Percentiles rank a stretch among this genome's conserved stretches.
phyloP scores from a whole-genome alignment of 345 rosid species.

The Melaleuca alternifolia region DNA sequence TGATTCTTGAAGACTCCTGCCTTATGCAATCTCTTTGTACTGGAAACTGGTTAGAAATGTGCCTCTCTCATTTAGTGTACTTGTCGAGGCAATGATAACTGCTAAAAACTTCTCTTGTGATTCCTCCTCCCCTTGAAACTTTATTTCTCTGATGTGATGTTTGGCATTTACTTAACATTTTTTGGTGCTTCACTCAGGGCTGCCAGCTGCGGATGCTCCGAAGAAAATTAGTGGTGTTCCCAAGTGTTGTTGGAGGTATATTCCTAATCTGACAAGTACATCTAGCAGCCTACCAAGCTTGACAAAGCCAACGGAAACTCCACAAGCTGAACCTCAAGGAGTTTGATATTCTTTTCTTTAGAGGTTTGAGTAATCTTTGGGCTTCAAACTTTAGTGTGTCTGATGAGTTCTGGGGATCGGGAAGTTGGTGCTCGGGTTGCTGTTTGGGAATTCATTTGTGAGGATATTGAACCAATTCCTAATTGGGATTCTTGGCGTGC shows the following conservation, averaged over 20 bases:
- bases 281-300: slow-evolving; percentile 7
- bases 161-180: not conserved
- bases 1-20: not conserved
- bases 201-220: slow-evolving; percentile 57
- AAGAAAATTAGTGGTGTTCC: slow-evolving; percentile 91
- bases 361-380: no score
- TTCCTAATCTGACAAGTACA: slow-evolving; percentile 38
- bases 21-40: not conserved
- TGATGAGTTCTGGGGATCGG: slow-evolving; percentile 62
- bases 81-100: not conserved
- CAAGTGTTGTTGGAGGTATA: slow-evolving; percentile 88
- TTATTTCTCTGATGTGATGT: not conserved
- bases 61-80: not conserved
- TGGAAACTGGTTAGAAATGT: not conserved
- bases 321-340: no score
- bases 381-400: no score
- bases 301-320: no score
- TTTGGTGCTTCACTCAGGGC: slow-evolving; percentile 28
- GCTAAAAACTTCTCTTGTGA: not conserved
- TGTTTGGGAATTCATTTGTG: slow-evolving; percentile 76
- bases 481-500: slow-evolving; percentile 74
- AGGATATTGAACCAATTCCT: slow-evolving; percentile 66
- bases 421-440: slow-evolving; percentile 54
- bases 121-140: not conserved
- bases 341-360: no score